phyloP scores from a whole-genome alignment of 306 rosid species.

The Morella rubra region DNA sequence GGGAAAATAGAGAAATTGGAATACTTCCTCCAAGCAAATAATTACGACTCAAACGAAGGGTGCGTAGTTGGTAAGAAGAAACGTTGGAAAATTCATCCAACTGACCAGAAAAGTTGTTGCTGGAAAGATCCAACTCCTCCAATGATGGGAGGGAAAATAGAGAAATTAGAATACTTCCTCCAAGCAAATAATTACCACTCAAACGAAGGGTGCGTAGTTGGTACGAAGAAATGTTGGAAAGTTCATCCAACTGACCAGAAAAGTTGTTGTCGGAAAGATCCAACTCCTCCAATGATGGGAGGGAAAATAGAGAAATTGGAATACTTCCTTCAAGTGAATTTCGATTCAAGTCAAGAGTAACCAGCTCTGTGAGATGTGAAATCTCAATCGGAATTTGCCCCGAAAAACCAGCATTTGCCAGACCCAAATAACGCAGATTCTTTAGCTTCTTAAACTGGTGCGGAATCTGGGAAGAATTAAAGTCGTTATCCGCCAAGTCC shows the following conservation, averaged over 20 bases:
- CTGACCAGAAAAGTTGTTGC: too few relatives aligned
- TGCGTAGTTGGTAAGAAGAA: too few relatives aligned
- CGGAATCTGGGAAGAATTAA: constrained; percentile 31
- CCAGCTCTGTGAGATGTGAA: too few relatives aligned
- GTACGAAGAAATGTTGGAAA: constrained; percentile 1
- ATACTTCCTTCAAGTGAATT: constrained; percentile 32
- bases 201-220: background rate
- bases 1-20: constrained; percentile 23
- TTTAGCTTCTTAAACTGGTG: constrained; percentile 28
- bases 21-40: constrained; percentile 28
- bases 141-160: too few relatives aligned
- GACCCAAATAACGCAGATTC: constrained; percentile 26
- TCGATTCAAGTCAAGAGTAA: constrained; percentile 1
- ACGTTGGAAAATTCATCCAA: too few relatives aligned
- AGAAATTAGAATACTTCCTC: too few relatives aligned
- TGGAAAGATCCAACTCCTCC: too few relatives aligned
- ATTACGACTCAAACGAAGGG: constrained; percentile 22
- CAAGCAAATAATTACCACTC: background rate
- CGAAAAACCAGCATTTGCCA: constrained; percentile 36
- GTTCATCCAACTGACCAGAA: constrained; percentile 25
- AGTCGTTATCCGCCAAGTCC: constrained; percentile 12
- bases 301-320: constrained; percentile 23
- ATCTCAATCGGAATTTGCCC: constrained; percentile 46
- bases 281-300: constrained; percentile 15
- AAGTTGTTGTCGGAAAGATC: constrained; percentile 21